Evolutionary conservation across 2,329 filamentous ascomycete species (phyloP), one percentile per base, ranked within the genome.

Genomic region (Sporothrix inflata): DNA sequence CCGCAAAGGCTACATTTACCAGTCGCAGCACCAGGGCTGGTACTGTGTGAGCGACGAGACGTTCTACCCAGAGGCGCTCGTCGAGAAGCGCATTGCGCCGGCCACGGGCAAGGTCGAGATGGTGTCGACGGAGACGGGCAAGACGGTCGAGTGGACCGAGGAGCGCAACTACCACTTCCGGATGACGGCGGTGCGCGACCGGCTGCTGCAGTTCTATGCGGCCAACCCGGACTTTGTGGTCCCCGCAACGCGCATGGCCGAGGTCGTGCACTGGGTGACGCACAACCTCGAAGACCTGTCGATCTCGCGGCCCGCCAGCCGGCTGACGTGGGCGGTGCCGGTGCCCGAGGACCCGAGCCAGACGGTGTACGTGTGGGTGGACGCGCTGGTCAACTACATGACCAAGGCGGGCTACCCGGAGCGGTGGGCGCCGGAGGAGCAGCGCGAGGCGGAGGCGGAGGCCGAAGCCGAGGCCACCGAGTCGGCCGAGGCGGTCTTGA

Each of bases 331-430:
- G 96, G 96, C 96, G 3, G 92, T 99, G 72, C 90, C 86, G 7
- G 96, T 98, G 34, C 96, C 96, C 0, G 91, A 90, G 70, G 96
- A 99, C 77, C 84, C 88, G 0, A 88, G 85, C 21, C 96, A 98
- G 81, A 98, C 94, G 2, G 95, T 99, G 72, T 99, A 99, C 78
- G 97, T 99, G 42, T 99, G 96, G 96, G 87, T 99, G 0, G 97
- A 99, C 82, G 96, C 96, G 1, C 87, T 99, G 40, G 87, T 98
- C 77, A 99, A 98, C 81, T 99, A 99, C 80, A 83, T 96, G 69
- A 97, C 94, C 19, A 93, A 91, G 74, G 89, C 94, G 1, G 94
- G 95, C 16, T 98, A 97, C 79, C 94, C 94, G 0, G 82, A 82
- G 45, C 74, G 74, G 14, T 94, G 91, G 89, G 82, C 89, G 0